phyloP scores from a whole-genome alignment of 495 filamentous ascomycete genomes.

The Trichoderma reesei region DNA sequence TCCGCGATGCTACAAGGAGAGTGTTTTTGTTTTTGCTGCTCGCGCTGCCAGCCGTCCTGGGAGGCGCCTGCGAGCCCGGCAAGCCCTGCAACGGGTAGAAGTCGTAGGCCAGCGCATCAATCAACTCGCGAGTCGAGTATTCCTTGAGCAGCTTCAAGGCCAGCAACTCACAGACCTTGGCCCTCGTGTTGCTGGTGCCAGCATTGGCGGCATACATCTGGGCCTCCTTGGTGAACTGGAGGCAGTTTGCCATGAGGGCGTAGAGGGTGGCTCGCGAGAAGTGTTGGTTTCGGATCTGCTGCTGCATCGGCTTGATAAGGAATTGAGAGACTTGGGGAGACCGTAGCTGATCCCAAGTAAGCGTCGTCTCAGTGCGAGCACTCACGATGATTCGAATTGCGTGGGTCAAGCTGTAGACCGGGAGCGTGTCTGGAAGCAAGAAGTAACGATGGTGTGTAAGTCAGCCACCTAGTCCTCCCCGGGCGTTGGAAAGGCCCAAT shows the following conservation, averaged over 20 bases:
- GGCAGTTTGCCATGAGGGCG: constrained; percentile 81
- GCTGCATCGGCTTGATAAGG: constrained; percentile 81
- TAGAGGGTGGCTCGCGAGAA: constrained; percentile 81
- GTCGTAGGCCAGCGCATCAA: constrained; percentile 88
- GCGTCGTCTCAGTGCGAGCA: constrained; percentile 74
- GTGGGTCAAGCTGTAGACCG: constrained; percentile 84
- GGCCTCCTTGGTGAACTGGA: constrained; percentile 85
- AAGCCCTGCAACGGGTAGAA: constrained; percentile 81
- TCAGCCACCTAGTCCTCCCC: not conserved
- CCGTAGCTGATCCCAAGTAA: constrained; percentile 92
- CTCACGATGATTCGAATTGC: constrained; percentile 73
- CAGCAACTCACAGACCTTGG: constrained; percentile 82
- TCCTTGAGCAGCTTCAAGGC: constrained; percentile 84
- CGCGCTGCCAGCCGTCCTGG: constrained; percentile 25
- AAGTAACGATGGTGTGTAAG: not conserved
- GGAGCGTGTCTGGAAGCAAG: constrained; percentile 40
- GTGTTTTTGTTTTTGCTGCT: constrained; percentile 21
- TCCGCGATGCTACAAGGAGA: constrained; percentile 49
- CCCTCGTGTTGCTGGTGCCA: constrained; percentile 70
- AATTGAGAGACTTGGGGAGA: constrained; percentile 95
- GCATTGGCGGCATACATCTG: constrained; percentile 71
- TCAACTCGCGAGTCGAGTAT: constrained; percentile 75
- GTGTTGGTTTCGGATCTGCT: constrained; percentile 67
- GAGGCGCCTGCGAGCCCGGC: constrained; percentile 35
- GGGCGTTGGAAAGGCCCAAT: not conserved